Conservation (phyloP, 306 rosid species). For the Prunus mongolica region DNA sequence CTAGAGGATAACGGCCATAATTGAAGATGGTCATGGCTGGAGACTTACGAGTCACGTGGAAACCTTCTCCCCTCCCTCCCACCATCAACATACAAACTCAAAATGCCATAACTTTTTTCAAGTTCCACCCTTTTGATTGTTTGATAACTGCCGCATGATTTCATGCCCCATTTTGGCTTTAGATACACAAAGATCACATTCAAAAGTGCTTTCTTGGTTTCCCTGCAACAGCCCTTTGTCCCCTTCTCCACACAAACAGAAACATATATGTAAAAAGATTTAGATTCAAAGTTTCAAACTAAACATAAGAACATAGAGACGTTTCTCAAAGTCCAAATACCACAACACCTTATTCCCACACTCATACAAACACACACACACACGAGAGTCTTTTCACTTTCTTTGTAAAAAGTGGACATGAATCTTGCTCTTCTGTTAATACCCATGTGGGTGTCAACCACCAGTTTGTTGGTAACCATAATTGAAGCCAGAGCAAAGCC, state of each 20-base stretch:
- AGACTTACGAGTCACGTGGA: neutral
- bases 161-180: slow-evolving; percentile 19
- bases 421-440: slow-evolving; percentile 34
- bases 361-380: too few species aligned
- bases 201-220: slow-evolving; percentile 68
- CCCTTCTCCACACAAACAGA: slow-evolving; percentile 15
- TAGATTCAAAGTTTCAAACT: slow-evolving; percentile 28
- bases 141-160: slow-evolving; percentile 46
- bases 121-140: slow-evolving; percentile 25
- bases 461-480: slow-evolving; percentile 29
- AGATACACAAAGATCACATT: slow-evolving; percentile 10
- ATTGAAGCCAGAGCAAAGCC: slow-evolving; percentile 35
- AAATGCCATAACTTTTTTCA: slow-evolving; percentile 1
- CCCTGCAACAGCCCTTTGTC: slow-evolving; percentile 52
- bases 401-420: slow-evolving; percentile 32
- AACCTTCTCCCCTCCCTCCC: neutral
- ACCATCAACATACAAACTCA: neutral
- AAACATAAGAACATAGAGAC: neutral
- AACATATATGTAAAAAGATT: neutral
- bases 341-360: neutral
- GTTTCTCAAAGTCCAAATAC: slow-evolving; percentile 24
- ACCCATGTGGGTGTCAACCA: slow-evolving; percentile 39
- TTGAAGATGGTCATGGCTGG: neutral
- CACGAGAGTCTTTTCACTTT: neutral
- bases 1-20: neutral